These are phyloP conservation scores for Paracamarosporium sp. DNA, from an alignment of 2,329 filamentous ascomycete genomes.

Conservation along the genomic window DNA sequence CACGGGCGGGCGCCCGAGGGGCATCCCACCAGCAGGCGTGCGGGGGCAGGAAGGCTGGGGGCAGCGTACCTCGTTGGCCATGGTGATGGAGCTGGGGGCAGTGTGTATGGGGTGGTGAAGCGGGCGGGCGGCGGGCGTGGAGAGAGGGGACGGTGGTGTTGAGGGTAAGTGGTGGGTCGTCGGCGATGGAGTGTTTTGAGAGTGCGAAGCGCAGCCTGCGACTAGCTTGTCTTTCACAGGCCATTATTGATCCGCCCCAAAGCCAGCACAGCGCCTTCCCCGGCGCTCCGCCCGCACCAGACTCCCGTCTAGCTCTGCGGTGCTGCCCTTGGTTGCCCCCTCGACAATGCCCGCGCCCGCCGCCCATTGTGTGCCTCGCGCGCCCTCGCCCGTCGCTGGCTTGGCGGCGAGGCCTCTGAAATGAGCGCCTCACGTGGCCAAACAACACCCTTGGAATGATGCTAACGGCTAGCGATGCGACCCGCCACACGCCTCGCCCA, in stretches of 20 bases:
- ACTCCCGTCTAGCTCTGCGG: slow-evolving; percentile 8
- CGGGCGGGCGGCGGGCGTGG: slow-evolving; percentile 17
- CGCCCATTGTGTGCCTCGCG: background rate
- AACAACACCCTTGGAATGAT: background rate
- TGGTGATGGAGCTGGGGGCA: slow-evolving; percentile 50
- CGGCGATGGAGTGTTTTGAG: slow-evolving; percentile 36
- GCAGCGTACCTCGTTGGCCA: slow-evolving; percentile 68
- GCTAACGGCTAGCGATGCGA: background rate
- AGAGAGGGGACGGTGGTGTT: slow-evolving; percentile 15
- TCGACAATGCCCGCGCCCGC: background rate
- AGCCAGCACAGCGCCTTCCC: slow-evolving; percentile 13
- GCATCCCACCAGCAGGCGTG: slow-evolving; percentile 46
- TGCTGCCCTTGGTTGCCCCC: background rate
- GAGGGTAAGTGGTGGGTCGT: slow-evolving; percentile 27
- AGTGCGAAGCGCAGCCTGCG: slow-evolving; percentile 10
- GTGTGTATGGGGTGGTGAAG: slow-evolving; percentile 13
- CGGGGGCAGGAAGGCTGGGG: slow-evolving; percentile 41
- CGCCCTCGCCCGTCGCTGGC: background rate
- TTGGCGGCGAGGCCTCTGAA: slow-evolving; percentile 11
- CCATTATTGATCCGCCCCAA: slow-evolving; percentile 14
- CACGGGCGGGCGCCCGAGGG: slow-evolving; percentile 48
- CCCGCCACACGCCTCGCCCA: background rate
- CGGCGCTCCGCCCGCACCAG: slow-evolving; percentile 1
- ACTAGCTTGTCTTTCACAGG: slow-evolving; percentile 15
- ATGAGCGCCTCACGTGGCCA: slow-evolving; percentile 10